Evolutionary conservation across 176 grass and related monocot genomes (phyloP), one percentile per base, ranked within the genome.

Genomic region (Eleusine indica): DNA sequence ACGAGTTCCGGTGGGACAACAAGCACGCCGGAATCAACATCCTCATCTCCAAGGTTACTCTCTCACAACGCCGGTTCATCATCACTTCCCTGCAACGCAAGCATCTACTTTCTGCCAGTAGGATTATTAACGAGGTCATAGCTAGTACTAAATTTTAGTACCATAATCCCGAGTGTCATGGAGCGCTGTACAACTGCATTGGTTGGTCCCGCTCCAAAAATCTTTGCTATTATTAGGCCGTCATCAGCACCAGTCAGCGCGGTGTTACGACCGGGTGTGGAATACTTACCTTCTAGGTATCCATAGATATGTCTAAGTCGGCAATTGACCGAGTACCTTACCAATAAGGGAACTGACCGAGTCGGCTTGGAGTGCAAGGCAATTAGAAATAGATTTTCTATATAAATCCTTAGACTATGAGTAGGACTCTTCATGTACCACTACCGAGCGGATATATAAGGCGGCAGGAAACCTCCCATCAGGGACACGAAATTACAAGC

Each of bases 1-100:
- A 94, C 80, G 95, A 98, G 86, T 98, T 98, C 78, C 90, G 92
- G 1, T 98, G 95, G 95, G 95, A 98, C 68, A 98, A 98, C 78
- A 98, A 98, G 85, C 95, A 98, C 65, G 95, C 95, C 49, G 95
- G 95, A 38, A 95, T 94, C 39, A 94, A 98, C 84, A 87, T 98
- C 80, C 92, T 98, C 74, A 91, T 95, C 73, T 94, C 92, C 25
- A 94, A 98, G 95, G 95, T 97, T 29, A 52, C 9, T 8, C 52
- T 1, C 17, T 6, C 51, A 53, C 16, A 16, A 4, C 51, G 48
- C 3, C 11, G 48, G 9, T 1, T 56, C 54, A n/a, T 60, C 39
- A 19, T 11, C 44, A 11, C 9, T 44, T 15, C 11, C 6, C 53
- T 56, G 12, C 11, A 6, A 16, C 19, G 16, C n/a, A 28, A 62